Conservation (phyloP, 164 flowering plant genomes). For the Dillenia turbinata region DNA sequence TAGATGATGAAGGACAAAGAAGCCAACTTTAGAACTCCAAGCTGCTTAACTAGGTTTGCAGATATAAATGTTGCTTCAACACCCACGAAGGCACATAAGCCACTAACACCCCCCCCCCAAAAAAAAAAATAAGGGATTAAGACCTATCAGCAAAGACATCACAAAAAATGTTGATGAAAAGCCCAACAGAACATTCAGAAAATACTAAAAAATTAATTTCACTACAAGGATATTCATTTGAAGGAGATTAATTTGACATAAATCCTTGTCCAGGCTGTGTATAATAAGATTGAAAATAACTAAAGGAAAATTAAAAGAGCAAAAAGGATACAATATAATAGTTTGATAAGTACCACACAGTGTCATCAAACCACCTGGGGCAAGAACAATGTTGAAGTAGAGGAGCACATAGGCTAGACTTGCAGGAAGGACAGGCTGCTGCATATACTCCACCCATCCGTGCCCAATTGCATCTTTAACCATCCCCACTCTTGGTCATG, state of each 20-base stretch:
- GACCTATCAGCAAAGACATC: conserved; percentile 39
- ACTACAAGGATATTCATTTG: no score
- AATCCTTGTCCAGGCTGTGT: no score
- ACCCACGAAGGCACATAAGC: conserved; percentile 97
- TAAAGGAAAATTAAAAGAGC: neutral
- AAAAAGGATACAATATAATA: neutral
- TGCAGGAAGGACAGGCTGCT: conserved; percentile 98
- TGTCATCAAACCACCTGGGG: conserved; percentile 97
- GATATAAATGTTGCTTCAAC: conserved; percentile 94
- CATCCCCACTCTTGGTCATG: conserved; percentile 38
- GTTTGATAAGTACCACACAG: conserved; percentile 59
- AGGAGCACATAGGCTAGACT: conserved; percentile 94
- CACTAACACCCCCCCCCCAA: conserved; percentile 94
- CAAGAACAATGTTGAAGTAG: conserved; percentile 82
- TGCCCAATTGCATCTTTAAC: conserved; percentile 69
- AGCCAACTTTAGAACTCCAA: conserved; percentile 92
- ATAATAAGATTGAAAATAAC: no score
- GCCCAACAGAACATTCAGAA: no score
- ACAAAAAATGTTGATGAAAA: no score
- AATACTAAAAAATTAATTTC: no score
- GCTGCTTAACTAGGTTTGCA: conserved; percentile 59
- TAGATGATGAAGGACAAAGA: neutral
- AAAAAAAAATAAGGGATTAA: conserved; percentile 83
- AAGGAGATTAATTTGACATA: no score
- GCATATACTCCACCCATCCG: conserved; percentile 90